Evolutionary conservation across 2,329 filamentous ascomycete genomes (phyloP), one percentile per base, ranked within the genome.

Genomic region (Fusarium austroafricanum): DNA sequence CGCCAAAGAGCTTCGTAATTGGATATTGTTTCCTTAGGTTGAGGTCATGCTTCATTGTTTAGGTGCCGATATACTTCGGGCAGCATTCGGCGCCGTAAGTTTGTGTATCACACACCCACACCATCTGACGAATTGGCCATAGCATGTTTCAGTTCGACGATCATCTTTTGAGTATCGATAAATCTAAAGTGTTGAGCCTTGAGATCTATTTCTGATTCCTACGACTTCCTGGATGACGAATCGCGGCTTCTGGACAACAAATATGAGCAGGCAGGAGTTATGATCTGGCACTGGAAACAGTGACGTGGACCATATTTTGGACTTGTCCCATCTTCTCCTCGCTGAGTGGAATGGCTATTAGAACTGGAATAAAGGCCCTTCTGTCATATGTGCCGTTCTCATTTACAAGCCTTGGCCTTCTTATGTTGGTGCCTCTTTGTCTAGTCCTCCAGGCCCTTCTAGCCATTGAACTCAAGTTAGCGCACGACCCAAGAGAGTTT

Each of bases 21-120:
- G 39, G 46, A 39, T 26, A 14, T 18, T 35, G 20, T 18, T 61
- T 42, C 33, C 33, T 26, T 5, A 42, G 51, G 51, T 17, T 18
- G 38, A 39, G 20, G 53, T 40, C 31, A 15, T 33, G 28, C 33
- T 46, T 29, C 17, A 21, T 50, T 39, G n/a, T 37, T 58, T 39
- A 26, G 39, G 38, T 26, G 18, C 66, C 45, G 57, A 67, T 37
- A 23, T 28, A 26, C 17, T 49, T 61, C 59, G 65, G 58, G 28
- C 38, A 51, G 14, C 14, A 35, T 20, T 18, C 20, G 11, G 10
- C 18, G 40, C 35, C 21, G 15, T 17, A 17, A 28, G 29, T 21
- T 15, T 26, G 21, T n/a, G 26, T 10, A 29, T 33, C 23, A 33
- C 45, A 29, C 33, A 29, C 51, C 51, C 37, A 20, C 20, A 37